Evolutionary conservation across 2,329 filamentous ascomycete genomes (phyloP), one percentile per base, ranked within the genome.

Genomic region (Talaromyces sp.): DNA sequence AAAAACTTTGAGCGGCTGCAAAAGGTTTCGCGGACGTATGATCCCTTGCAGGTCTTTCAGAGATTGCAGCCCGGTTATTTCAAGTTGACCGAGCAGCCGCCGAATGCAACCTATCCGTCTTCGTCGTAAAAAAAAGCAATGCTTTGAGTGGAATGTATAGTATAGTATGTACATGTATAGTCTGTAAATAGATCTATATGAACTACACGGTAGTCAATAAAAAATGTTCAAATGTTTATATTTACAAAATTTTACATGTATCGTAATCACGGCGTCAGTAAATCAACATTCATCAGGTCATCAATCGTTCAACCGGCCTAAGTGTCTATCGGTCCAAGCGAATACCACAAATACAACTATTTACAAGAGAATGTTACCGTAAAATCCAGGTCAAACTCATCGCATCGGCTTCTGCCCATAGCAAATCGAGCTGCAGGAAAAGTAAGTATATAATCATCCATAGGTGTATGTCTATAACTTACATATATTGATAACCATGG

Each of bases 21-120:
- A 59, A 60, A 60, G 3, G 64, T 78, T 10, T 70, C 71, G 17
- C 60, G 60, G 38, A 72, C 68, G 60, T 79, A 78, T 62, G 77
- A 80, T 68, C 74, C 77, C 0, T 63, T 63, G 2, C 65, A 67
- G 1, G 69, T 79, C 0, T 79, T 78, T 60, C 72, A 79, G 64
- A 71, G 58, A 19, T 61, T 76, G 57, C 68, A 75, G 64, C 76
- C 76, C 0, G 78, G 78, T 4, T 72, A 74, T 49, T 80, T 80
- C 65, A 80, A 80, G 66, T 62, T 80, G 55, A 61, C 41, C 27
- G 38, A 49, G 9, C 35, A 32, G 5, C 49, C 64, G 21, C 64
- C 64, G 19, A 60, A 63, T 38, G 26, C 61, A 31, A 63, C 58
- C 4, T 63, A 60, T 49, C 61, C 61, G 10, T 19, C 35, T 41